Base-by-base conservation (phyloP, 2,329 filamentous ascomycete species). In the Diaporthe australafricana region DNA sequence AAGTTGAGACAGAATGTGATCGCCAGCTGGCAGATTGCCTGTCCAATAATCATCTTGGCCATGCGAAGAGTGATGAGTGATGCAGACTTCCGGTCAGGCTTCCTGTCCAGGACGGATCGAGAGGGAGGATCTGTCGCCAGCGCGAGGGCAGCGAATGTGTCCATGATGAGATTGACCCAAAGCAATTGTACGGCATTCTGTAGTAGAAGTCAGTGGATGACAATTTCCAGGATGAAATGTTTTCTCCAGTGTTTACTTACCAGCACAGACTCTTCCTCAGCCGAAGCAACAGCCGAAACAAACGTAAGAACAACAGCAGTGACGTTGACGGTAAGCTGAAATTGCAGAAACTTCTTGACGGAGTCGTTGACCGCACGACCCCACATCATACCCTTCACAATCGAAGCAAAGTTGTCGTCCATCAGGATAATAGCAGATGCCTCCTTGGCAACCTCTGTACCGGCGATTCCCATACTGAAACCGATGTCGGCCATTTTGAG, bases 21-120 rank as follows among this genome's bases (percentile, higher is more conserved):
- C 2, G 86, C 86, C 0, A 96, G 88, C 80, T 96, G 93, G 80
- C 93, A 95, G 74, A 95, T 89, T 9, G 92, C 88, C 79, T 96
- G 93, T 0, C 93, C 93, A 68, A 95, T 89, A 72, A 96, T 95
- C 93, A 95, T 96, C 84, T 96, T 96, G 92, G 92, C 93, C 93
- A 96, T 96, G 50, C 89, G 91, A 55, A 91, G 83, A 3, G 89
- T 94, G 76, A 96, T 93, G 7, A 96, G 85, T 1, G 92, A 87
- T 8, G 92, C 91, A 38, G 89, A 91, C 78, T 94, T 95, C 3
- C 91, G 88, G 72, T 94, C 90, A 1, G 94, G 94, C 78, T 93
- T 93, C 47, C 93, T 88, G 72, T 81, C 78, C 20, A 82, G 76
- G 12, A 82, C 77, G 5, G 81, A 80, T 1, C 77, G 76, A 2